Evolutionary conservation across 306 rosid genomes (phyloP).

Genomic region (Benincasa hispida): DNA sequence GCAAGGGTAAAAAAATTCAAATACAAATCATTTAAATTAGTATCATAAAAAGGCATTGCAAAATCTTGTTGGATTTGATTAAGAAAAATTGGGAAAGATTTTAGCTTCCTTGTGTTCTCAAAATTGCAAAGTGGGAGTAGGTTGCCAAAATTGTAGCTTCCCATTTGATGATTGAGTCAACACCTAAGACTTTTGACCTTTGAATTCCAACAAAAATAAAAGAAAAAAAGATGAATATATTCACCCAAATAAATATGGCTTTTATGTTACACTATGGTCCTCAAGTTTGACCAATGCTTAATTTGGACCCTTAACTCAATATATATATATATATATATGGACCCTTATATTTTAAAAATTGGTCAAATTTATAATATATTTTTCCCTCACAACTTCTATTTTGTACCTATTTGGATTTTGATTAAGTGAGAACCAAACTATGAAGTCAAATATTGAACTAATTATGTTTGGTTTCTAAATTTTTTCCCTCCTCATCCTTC

Average conservation of each 20-base stretch:
- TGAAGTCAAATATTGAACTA: no score
- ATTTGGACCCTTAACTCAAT: no score
- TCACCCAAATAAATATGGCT: background rate
- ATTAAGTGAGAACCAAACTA: no score
- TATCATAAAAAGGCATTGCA: background rate
- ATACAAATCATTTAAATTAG: background rate
- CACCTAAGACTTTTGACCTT: constrained; percentile 1
- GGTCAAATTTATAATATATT: background rate
- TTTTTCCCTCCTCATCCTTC: no score
- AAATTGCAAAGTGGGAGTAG: background rate
- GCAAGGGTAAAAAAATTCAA: background rate
- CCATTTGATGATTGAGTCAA: background rate
- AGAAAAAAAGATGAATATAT: background rate
- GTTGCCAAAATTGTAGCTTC: background rate
- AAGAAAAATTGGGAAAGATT: background rate
- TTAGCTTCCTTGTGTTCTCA: background rate
- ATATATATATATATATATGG: background rate
- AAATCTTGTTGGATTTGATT: background rate
- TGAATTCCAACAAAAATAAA: background rate
- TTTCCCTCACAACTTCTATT: background rate
- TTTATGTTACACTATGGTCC: background rate
- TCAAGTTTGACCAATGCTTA: background rate
- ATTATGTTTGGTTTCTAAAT: no score
- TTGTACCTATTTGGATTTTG: no score
- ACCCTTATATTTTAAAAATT: background rate